phyloP scores from a whole-genome alignment of 331 rosid species.

The Malus hybrid region DNA sequence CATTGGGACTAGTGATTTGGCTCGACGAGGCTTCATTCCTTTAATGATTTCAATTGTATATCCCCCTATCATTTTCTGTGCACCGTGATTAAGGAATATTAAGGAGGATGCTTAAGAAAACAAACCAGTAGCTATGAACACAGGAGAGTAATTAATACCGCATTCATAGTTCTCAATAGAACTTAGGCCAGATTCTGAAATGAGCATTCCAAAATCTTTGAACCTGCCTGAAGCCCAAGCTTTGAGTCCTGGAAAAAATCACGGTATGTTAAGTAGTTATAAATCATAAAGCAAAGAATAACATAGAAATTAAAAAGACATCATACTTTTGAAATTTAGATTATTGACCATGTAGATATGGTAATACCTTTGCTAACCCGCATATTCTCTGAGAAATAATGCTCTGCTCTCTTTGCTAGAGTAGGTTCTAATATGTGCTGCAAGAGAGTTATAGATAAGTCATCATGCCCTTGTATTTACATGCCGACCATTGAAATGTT shows the following conservation, averaged over 20 bases:
- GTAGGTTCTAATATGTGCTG: conserved; percentile 53
- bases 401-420: conserved; percentile 83
- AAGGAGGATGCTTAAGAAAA: background rate
- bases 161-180: conserved; percentile 91
- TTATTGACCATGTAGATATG: background rate
- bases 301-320: background rate
- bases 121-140: background rate
- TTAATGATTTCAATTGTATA: background rate
- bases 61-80: background rate
- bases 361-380: conserved; percentile 74
- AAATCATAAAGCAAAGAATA: conserved; percentile 8
- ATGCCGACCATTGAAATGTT: background rate
- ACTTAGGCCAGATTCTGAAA: conserved; percentile 81
- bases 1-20: background rate
- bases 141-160: conserved; percentile 41
- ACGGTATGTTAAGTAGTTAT: conserved; percentile 13
- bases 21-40: background rate
- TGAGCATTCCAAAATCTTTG: conserved; percentile 69
- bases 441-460: background rate
- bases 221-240: conserved; percentile 72
- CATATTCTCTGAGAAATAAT: conserved; percentile 81
- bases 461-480: background rate
- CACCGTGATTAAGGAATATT: background rate
- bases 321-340: background rate
- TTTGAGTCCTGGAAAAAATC: conserved; percentile 60